Base-by-base conservation (phyloP, 2,329 filamentous ascomycete genomes). In the Moelleriella libera region DNA sequence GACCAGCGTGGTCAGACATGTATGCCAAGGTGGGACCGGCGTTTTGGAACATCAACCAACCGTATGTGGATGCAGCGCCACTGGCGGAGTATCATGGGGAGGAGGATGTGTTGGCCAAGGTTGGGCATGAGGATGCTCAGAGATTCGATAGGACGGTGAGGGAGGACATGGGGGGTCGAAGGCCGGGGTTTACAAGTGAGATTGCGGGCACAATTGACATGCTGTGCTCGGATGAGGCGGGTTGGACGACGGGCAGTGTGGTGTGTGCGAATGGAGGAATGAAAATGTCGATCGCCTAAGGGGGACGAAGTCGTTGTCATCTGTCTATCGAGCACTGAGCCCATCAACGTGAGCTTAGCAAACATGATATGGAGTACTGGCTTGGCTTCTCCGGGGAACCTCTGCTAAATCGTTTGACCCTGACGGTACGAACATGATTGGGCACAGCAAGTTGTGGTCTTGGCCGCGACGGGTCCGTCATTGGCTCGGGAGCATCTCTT, bases 191-290 rank as follows among this genome's bases (percentile, higher is more conserved):
- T 46, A 60, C 60, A 6, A 51, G 50, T 41, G 83, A 86, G 63
- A 71, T 86, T 63, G 83, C 82, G 0, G 82, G 81, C 1, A 75
- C 83, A 5, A 76, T 86, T 44, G 82, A 74, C 7, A 84, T 86
- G 80, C 65, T 86, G 41, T 85, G 82, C 59, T 75, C 74, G 6
- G 71, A 72, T 9, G 82, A 86, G 60, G 72, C 71, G 40, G 75
- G 70, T 2, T 86, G 82, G 81, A 80, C 78, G 49, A 86, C 82
- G 1, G 83, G 83, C 4, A 82, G 76, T 57, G 75, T 85, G 32
- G 71, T 86, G n/a, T 84, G 78, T 62, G 81, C 81, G 11, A 85
- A 85, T 55, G 82, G 82, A 3, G 66, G 67, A 8, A 66, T 66
- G 61, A 64, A 60, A 54, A 66, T 66, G 61, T 60, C 59, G 21